Evolutionary conservation across 139 green algal genomes (phyloP).

Genomic region (Trebouxia sp.): DNA sequence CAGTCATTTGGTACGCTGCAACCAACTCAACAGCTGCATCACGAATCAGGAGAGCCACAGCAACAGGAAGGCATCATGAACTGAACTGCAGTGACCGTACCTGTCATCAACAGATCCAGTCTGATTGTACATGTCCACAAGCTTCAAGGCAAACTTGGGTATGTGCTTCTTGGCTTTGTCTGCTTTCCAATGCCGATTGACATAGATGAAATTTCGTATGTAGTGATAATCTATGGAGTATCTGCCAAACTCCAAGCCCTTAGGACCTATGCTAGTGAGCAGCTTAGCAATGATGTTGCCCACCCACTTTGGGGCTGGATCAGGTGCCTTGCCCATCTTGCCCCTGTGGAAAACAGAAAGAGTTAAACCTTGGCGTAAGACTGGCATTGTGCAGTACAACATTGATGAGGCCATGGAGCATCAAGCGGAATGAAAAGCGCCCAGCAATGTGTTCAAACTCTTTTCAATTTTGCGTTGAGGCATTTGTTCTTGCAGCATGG

Average conservation of each 20-base stretch:
- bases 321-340: constrained; percentile 79
- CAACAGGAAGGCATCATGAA: too few species aligned
- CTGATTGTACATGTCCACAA: constrained; percentile 80
- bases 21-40: too few species aligned
- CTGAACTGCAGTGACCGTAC: too few species aligned
- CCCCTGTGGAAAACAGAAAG: constrained; percentile 50
- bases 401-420: too few species aligned
- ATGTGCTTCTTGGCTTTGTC: constrained; percentile 62
- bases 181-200: constrained; percentile 64
- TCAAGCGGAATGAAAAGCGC: too few species aligned
- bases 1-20: too few species aligned
- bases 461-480: too few species aligned
- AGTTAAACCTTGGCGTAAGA: background rate
- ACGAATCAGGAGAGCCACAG: too few species aligned
- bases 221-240: constrained; percentile 98
- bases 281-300: constrained; percentile 83
- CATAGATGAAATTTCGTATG: constrained; percentile 91
- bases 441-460: too few species aligned
- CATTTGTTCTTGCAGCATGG: too few species aligned
- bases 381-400: background rate
- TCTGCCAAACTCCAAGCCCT: constrained; percentile 94
- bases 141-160: constrained; percentile 69
- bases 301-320: constrained; percentile 80
- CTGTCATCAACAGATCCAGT: constrained; percentile 46
- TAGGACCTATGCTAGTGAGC: constrained; percentile 79